phyloP scores from a whole-genome alignment of 2,329 filamentous ascomycete genomes.

The Chaetothyriales sp. region DNA sequence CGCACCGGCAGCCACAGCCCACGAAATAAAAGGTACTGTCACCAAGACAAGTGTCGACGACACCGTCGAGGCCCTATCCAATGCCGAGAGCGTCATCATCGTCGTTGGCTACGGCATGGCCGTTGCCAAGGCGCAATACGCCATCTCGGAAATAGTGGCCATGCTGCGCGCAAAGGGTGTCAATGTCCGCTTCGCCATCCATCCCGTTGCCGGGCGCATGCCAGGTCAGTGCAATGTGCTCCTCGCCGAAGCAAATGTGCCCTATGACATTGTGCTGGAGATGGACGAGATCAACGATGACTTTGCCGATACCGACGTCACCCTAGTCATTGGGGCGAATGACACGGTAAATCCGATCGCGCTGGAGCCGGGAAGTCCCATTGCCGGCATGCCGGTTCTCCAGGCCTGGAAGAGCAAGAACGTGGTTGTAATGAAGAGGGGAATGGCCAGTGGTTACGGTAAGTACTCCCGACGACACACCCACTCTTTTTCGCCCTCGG shows the following conservation, averaged over 20 bases:
- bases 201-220: slow-evolving; percentile 83
- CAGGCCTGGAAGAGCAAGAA: slow-evolving; percentile 92
- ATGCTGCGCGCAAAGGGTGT: slow-evolving; percentile 61
- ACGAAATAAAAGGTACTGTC: slow-evolving; percentile 66
- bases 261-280: slow-evolving; percentile 83
- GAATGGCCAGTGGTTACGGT: slow-evolving; percentile 80
- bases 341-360: slow-evolving; percentile 89
- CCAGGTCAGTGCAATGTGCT: slow-evolving; percentile 87
- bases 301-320: slow-evolving; percentile 71
- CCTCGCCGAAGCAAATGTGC: slow-evolving; percentile 73
- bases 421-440: slow-evolving; percentile 84
- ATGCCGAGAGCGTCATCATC: slow-evolving; percentile 75
- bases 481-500: not conserved
- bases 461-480: slow-evolving; percentile 21
- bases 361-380: slow-evolving; percentile 66
- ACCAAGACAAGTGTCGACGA: slow-evolving; percentile 70
- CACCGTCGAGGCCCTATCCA: slow-evolving; percentile 59
- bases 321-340: slow-evolving; percentile 80
- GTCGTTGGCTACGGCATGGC: slow-evolving; percentile 89
- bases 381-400: slow-evolving; percentile 84
- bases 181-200: slow-evolving; percentile 77
- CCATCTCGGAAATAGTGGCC: slow-evolving; percentile 67
- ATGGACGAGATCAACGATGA: slow-evolving; percentile 97
- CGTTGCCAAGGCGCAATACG: slow-evolving; percentile 84
- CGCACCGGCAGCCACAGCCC: slow-evolving; percentile 46